Conservation (phyloP, 805 yeast species). For the Suhomyces emberorum region DNA sequence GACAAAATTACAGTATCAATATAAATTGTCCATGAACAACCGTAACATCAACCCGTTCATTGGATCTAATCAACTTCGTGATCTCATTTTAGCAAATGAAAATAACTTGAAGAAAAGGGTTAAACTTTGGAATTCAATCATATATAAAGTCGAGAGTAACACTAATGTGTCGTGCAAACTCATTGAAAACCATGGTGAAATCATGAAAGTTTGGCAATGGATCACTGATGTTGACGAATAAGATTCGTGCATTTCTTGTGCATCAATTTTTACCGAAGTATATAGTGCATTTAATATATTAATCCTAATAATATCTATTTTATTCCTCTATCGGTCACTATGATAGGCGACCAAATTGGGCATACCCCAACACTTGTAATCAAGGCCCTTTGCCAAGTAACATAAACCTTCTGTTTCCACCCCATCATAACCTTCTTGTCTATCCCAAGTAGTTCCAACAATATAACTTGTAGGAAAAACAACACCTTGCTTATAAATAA, state of each 20-base stretch:
- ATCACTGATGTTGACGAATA: slow-evolving; percentile 31
- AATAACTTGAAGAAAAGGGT: slow-evolving; percentile 31
- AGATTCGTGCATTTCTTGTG: too few species aligned
- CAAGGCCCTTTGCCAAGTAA: slow-evolving; percentile 42
- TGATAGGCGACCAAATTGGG: slow-evolving; percentile 47
- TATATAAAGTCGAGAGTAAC: slow-evolving; percentile 57
- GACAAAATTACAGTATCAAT: slow-evolving; percentile 39
- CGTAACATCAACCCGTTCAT: slow-evolving; percentile 43
- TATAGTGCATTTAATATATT: background rate
- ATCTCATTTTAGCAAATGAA: slow-evolving; percentile 49
- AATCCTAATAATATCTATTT: background rate
- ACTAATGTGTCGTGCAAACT: slow-evolving; percentile 60
- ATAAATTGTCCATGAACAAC: slow-evolving; percentile 26
- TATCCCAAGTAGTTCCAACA: slow-evolving; percentile 46
- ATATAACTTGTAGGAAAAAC: slow-evolving; percentile 44
- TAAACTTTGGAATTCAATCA: slow-evolving; percentile 58
- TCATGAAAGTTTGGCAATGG: slow-evolving; percentile 89
- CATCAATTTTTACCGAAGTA: background rate
- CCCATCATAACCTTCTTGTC: slow-evolving; percentile 51
- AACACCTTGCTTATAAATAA: slow-evolving; percentile 44
- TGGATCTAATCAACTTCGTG: slow-evolving; percentile 72
- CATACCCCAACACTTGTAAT: slow-evolving; percentile 48
- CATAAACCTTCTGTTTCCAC: slow-evolving; percentile 55
- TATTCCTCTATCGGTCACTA: slow-evolving; percentile 20
- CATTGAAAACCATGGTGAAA: slow-evolving; percentile 80